phyloP scores from a whole-genome alignment of 2,329 filamentous ascomycete species.

The Diaporthe helianthi region DNA sequence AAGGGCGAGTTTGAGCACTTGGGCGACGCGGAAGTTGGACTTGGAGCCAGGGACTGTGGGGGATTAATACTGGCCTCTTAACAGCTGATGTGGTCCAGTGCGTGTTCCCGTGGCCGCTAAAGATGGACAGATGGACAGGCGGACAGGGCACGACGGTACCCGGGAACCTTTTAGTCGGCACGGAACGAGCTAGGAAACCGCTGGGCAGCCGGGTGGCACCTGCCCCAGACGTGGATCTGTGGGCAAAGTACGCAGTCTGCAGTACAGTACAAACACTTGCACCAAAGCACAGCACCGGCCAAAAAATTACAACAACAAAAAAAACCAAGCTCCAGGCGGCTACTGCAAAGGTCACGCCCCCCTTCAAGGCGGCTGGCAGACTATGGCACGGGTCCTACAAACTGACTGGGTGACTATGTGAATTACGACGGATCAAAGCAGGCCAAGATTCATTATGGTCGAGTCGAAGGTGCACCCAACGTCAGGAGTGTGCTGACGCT shows the following conservation, averaged over 20 bases:
- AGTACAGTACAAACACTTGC: not conserved
- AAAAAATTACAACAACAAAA: too few relatives aligned
- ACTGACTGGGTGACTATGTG: slow-evolving; percentile 9
- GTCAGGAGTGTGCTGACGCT: not conserved
- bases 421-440: slow-evolving; percentile 18
- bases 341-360: not conserved
- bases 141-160: too few relatives aligned
- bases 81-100: slow-evolving; percentile 10
- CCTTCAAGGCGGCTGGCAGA: slow-evolving; percentile 1
- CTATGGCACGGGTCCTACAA: slow-evolving; percentile 2
- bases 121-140: not conserved
- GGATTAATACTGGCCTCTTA: not conserved
- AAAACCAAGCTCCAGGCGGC: not conserved
- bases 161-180: not conserved
- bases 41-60: not conserved
- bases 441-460: slow-evolving; percentile 8
- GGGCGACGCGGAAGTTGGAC: too few relatives aligned
- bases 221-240: not conserved
- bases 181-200: not conserved
- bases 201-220: not conserved
- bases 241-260: not conserved
- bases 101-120: not conserved
- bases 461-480: not conserved
- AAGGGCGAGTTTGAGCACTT: not conserved
- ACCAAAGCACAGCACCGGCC: not conserved